A percentile compares a stretch with the other conserved stretches of the same genome.
phyloP scores from a whole-genome alignment of 768 basidiomycete species.

The Leccinum olivaceopallidum region DNA sequence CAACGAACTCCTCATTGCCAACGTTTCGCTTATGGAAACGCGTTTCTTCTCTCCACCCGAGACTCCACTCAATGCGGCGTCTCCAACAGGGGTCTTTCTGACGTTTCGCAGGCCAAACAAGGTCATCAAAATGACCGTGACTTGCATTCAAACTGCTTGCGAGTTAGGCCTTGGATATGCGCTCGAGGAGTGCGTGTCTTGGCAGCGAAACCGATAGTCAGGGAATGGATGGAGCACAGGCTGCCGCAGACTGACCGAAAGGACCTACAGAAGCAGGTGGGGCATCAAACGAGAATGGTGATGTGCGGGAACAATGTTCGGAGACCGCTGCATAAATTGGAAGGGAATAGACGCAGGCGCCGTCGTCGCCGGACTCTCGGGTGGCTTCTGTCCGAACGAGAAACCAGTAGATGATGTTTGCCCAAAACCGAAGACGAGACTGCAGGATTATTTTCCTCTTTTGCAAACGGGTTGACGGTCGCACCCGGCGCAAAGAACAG shows the following conservation, averaged over 20 bases:
- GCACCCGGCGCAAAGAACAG: conserved; percentile 58
- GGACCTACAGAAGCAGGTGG: conserved; percentile 35
- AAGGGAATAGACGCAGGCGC: conserved; percentile 44
- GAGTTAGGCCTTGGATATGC: conserved; percentile 44
- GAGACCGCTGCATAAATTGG: conserved; percentile 46
- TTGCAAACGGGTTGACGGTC: conserved; percentile 48
- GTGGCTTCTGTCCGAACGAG: conserved; percentile 45
- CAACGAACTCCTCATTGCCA: conserved; percentile 71
- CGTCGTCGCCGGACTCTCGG: conserved; percentile 40
- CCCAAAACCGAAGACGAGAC: conserved; percentile 48
- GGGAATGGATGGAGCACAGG: conserved; percentile 57
- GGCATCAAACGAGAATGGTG: conserved; percentile 49
- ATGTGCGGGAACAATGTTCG: conserved; percentile 33
- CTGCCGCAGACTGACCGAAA: conserved; percentile 43
- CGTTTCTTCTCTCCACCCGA: conserved; percentile 82
- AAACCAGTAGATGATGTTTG: conserved; percentile 44
- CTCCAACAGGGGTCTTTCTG: conserved; percentile 73
- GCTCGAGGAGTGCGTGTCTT: conserved; percentile 64
- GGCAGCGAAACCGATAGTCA: conserved; percentile 70
- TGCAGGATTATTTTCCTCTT: conserved; percentile 47
- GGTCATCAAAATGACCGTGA: conserved; percentile 53
- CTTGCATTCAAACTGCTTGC: conserved; percentile 26
- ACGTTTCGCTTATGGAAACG: conserved; percentile 72
- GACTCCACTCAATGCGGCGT: conserved; percentile 75
- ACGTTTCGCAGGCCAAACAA: conserved; percentile 80